phyloP scores from a whole-genome alignment of 176 grass and related monocot genomes.

The Dendrocalamus sinicus region DNA sequence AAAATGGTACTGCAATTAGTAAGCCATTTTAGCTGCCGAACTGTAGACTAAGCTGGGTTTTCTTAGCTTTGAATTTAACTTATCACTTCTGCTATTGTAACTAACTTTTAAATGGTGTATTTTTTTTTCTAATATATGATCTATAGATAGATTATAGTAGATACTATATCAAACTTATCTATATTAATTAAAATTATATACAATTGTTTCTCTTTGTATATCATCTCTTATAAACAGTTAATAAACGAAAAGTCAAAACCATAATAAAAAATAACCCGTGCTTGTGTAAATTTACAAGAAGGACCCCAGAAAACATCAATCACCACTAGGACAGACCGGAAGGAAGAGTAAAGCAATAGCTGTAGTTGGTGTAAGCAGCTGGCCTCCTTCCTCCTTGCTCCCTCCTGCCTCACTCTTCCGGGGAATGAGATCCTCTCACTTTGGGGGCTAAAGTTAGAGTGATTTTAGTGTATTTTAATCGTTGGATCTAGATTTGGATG shows the following conservation, averaged over 20 bases:
- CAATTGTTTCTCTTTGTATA: too few species aligned
- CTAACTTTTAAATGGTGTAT: too few species aligned
- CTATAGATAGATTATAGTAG: too few species aligned
- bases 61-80: too few species aligned
- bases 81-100: too few species aligned
- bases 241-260: too few species aligned
- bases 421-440: too few species aligned
- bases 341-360: slow-evolving; percentile 29
- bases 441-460: too few species aligned
- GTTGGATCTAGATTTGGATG: too few species aligned
- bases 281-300: neutral
- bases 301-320: neutral
- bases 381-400: slow-evolving; percentile 41
- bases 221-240: rapidly evolving
- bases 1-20: neutral
- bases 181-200: too few species aligned
- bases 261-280: rapidly evolving
- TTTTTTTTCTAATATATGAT: too few species aligned
- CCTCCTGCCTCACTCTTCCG: neutral
- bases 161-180: rapidly evolving
- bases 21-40: neutral
- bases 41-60: neutral
- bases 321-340: slow-evolving; percentile 7
- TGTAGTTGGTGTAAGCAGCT: slow-evolving; percentile 57
- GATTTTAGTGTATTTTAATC: too few species aligned